Evolutionary conservation across 805 yeast genomes (phyloP), one percentile per base, ranked within the genome.

Genomic region (Sugiyamaella floridensis): DNA sequence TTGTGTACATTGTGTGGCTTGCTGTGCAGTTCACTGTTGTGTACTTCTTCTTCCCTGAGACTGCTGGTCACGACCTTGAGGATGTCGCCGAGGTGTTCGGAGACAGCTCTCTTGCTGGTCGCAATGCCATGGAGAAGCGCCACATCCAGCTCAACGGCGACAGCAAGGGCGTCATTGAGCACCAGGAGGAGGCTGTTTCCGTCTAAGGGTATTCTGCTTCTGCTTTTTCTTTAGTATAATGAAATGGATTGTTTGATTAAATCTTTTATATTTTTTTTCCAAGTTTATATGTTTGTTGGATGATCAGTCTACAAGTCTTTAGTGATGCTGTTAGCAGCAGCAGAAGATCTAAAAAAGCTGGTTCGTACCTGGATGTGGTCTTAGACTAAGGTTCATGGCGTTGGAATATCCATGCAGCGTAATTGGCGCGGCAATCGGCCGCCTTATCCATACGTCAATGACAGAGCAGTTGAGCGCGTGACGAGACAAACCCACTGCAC

Each of bases 21-120:
- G 45, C 49, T 63, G 65, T 67, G 20, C 69, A 70, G 50, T 57
- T 69, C 44, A 54, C 62, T 10, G 51, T 68, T 20, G 68, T 66
- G 19, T 65, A 63, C 58, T 63, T 71, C 58, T 62, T 64, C 55
- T 74, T 63, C 65, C 74, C 72, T 12, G 78, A 74, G 60, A 75
- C 78, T 16, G 58, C 68, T 11, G 76, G 76, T 20, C 65, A 66
- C 56, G 66, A 74, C 9, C 69, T 74, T 63, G 78, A 74, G 56
- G 76, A 74, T 54, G 72, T 72, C 41, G 74, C 73, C 10, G 62
- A 60, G 48, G 72, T 73, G 16, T 74, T 74, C 57, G 78, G 74
- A 26, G 76, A 45, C 26, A 29, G n/a, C 41, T 45, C 32, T n/a
- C 40, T 45, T 12, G 19, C 41, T 15, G 48, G 48, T 19, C 48